phyloP scores from a whole-genome alignment of 1,139 yeast genomes.

The Blastobotrys niveus region DNA sequence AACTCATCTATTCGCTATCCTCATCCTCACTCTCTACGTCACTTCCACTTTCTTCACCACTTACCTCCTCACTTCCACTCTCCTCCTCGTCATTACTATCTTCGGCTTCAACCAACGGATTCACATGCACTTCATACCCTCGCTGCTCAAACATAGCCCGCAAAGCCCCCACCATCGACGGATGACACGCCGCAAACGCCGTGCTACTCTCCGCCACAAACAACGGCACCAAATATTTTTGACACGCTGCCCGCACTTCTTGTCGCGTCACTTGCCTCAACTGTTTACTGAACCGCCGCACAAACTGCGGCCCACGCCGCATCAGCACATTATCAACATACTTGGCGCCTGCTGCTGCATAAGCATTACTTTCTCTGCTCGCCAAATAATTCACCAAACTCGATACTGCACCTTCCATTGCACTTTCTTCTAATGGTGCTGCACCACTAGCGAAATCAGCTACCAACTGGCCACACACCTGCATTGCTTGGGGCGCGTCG shows the following conservation, averaged over 20 bases:
- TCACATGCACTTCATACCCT: constrained; percentile 60
- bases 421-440: constrained; percentile 48
- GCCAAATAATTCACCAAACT: constrained; percentile 69
- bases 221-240: constrained; percentile 45
- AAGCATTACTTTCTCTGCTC: constrained; percentile 48
- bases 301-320: constrained; percentile 64
- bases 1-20: constrained; percentile 15
- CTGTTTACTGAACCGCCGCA: constrained; percentile 34
- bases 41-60: constrained; percentile 16
- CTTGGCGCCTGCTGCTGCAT: constrained; percentile 60
- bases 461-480: constrained; percentile 63
- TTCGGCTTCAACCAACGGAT: constrained; percentile 38
- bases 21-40: constrained; percentile 18
- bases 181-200: constrained; percentile 69
- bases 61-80: constrained; percentile 19
- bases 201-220: constrained; percentile 53
- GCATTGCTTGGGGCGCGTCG: constrained; percentile 69
- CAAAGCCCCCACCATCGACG: constrained; percentile 51
- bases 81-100: constrained; percentile 30
- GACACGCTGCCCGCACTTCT: constrained; percentile 53
- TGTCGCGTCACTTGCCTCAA: constrained; percentile 43
- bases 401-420: constrained; percentile 68
- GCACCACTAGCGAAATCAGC: constrained; percentile 51
- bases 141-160: constrained; percentile 42
- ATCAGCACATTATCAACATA: constrained; percentile 61